Base-by-base conservation (phyloP, 2,329 filamentous ascomycete species). In the Colletotrichum falcatum region DNA sequence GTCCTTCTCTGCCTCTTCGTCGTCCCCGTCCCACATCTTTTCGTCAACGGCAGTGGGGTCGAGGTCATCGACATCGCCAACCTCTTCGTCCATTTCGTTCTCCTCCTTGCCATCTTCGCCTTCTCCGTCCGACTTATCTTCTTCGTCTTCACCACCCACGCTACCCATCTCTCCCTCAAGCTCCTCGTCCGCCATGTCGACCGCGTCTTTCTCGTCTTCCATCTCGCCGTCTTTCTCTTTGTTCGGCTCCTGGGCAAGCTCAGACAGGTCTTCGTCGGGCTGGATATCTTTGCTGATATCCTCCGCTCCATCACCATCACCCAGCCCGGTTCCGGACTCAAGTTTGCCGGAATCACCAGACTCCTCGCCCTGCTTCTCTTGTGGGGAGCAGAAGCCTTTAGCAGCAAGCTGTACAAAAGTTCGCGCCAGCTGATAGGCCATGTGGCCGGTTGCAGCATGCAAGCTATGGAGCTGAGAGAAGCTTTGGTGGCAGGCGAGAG, bases 251-350 rank as follows among this genome's bases (percentile, higher is more conserved):
- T 98, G 94, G 0, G 96, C 95, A 54, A 99, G 85, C 74, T 99
- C 96, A 0, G 93, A 90, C 5, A 99, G 83, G 78, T 99, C 95
- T 79, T 99, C 96, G 71, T 99, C 95, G 20, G 95, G 92, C 73
- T 93, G 90, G 56, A 99, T 92, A 77, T 99, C 96, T 79, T 99
- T 98, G 81, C 95, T 98, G 74, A 99, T 98, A 80, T 99, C 95
- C 78, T 99, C 95, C 5, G 92, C 95, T 23, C 95, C 97, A 80
- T 98, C 93, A 14, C 96, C 97, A 55, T 98, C 96, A 26, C 96
- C 97, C 30, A 99, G 89, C 42, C 96, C 97, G 14, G 95, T 98
- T 20, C 97, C 97, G 46, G 90, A 90, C 80, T 99, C 95, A 37
- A 98, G 85, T 75, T 97, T 92, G 16, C 95, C 93, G 30, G 89